Conservation (phyloP, 2,329 filamentous ascomycete species). For the Talaromyces sp. region DNA sequence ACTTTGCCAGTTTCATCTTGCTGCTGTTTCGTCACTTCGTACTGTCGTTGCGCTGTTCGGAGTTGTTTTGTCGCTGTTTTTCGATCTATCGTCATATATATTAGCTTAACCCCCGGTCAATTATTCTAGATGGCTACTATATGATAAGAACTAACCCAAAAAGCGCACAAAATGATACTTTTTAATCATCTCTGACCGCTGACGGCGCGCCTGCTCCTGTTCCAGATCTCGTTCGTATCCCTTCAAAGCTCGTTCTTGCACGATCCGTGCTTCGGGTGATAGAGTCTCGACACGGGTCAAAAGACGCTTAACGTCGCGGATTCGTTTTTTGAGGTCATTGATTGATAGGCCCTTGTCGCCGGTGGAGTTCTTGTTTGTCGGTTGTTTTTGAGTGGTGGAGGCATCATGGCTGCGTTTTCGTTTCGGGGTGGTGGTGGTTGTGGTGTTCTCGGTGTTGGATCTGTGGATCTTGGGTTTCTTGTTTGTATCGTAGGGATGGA, state of each 20-base stretch:
- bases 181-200: conserved; percentile 52
- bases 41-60: conserved; percentile 25
- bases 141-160: conserved; percentile 40
- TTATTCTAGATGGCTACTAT: not conserved
- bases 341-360: conserved; percentile 26
- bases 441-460: conserved; percentile 14
- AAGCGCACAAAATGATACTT: conserved; percentile 65
- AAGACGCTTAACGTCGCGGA: conserved; percentile 52
- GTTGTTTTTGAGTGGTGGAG: not conserved
- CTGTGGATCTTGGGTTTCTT: conserved; percentile 15
- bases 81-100: conserved; percentile 27
- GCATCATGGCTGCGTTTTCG: conserved; percentile 10
- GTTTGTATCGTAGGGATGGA: conserved; percentile 18
- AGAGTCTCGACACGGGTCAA: conserved; percentile 44
- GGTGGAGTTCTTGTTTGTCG: conserved; percentile 1
- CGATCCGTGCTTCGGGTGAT: conserved; percentile 51
- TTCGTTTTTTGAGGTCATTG: conserved; percentile 51
- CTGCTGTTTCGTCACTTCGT: conserved; percentile 37
- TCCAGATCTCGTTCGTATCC: conserved; percentile 53
- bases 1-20: not conserved
- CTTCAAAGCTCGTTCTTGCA: conserved; percentile 56
- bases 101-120: not conserved
- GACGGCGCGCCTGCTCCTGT: conserved; percentile 45
- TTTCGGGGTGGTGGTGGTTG: conserved; percentile 17
- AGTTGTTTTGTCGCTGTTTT: conserved; percentile 40